A percentile compares a stretch with the other conserved stretches of the same genome.
Evolutionary conservation across 345 rosid species (phyloP).

Genomic region (Lagerstroemia speciosa): DNA sequence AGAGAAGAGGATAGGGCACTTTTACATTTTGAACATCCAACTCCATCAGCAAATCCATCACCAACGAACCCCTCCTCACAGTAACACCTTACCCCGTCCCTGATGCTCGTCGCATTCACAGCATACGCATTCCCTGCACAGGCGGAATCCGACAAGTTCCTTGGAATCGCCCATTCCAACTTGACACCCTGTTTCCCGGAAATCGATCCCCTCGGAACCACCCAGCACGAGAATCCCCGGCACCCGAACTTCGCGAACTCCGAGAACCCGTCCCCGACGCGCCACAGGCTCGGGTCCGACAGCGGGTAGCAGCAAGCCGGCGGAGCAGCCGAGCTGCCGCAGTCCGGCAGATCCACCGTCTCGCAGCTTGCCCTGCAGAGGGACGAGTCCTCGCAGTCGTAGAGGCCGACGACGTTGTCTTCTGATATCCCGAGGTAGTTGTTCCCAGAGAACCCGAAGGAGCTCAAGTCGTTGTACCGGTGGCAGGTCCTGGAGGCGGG

Average conservation of each 20-base stretch:
- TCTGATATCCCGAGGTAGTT: slow-evolving; percentile 44
- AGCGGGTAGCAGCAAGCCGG: slow-evolving; percentile 77
- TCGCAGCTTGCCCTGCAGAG: slow-evolving; percentile 64
- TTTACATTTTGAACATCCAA: slow-evolving; percentile 57
- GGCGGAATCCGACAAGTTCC: slow-evolving; percentile 28
- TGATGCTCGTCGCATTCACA: slow-evolving; percentile 56
- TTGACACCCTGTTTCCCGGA: slow-evolving; percentile 65
- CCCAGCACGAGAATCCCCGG: slow-evolving; percentile 78
- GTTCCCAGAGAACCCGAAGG: slow-evolving; percentile 39
- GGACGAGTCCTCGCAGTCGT: slow-evolving; percentile 83
- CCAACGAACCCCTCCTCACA: slow-evolving; percentile 68
- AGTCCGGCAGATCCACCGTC: slow-evolving; percentile 39
- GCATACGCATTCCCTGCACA: slow-evolving; percentile 38
- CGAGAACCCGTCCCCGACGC: slow-evolving; percentile 31
- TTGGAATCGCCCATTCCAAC: slow-evolving; percentile 73
- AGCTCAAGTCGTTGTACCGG: slow-evolving; percentile 51
- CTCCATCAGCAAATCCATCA: slow-evolving; percentile 57
- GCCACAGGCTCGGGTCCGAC: slow-evolving; percentile 64
- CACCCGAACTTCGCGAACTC: slow-evolving; percentile 65
- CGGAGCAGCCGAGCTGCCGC: slow-evolving; percentile 22
- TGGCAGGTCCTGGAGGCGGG: slow-evolving; percentile 58
- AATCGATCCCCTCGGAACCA: slow-evolving; percentile 43
- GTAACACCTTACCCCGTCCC: slow-evolving; percentile 51
- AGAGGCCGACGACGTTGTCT: slow-evolving; percentile 65
- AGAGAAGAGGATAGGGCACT: not conserved